These are phyloP conservation scores for Forsythia suspensa DNA, from an alignment of 257 asterid species.

Conservation along the genomic window DNA sequence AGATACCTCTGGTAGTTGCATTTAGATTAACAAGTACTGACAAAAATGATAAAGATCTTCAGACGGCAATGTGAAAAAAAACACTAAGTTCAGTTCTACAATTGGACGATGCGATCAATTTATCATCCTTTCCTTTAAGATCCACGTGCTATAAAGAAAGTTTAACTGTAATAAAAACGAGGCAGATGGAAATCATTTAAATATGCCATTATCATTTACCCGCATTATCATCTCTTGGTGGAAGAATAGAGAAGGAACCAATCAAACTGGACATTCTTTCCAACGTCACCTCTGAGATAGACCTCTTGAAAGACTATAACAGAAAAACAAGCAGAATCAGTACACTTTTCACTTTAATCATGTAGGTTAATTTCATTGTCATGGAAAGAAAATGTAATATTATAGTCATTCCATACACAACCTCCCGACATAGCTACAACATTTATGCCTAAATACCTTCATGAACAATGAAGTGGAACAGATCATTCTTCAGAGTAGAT, in stretches of 20 bases:
- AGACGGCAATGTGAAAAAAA: background rate
- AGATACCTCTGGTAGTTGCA: background rate
- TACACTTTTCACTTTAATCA: constrained; percentile 14
- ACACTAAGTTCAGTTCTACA: too few relatives aligned
- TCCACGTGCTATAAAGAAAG: too few relatives aligned
- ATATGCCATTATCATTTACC: constrained; percentile 42
- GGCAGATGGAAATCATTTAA: background rate
- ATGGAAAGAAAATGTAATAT: background rate
- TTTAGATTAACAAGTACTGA: background rate
- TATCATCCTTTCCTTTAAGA: too few relatives aligned
- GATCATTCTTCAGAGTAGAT: background rate
- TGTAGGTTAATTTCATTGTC: constrained; percentile 5
- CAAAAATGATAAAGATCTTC: background rate
- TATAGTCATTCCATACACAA: background rate
- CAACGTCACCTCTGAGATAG: constrained; percentile 72
- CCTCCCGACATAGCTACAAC: background rate
- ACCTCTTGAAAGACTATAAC: constrained; percentile 59
- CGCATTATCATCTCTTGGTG: constrained; percentile 44
- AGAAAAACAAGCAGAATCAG: constrained; percentile 21
- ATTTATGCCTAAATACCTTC: background rate
- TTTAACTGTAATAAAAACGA: background rate
- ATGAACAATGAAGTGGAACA: constrained; percentile 9
- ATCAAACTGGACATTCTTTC: constrained; percentile 67
- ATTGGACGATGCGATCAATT: too few relatives aligned
- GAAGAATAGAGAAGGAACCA: constrained; percentile 67